phyloP scores from a whole-genome alignment of 2,329 filamentous ascomycete species.

The Ophioceras dolichostomum region DNA sequence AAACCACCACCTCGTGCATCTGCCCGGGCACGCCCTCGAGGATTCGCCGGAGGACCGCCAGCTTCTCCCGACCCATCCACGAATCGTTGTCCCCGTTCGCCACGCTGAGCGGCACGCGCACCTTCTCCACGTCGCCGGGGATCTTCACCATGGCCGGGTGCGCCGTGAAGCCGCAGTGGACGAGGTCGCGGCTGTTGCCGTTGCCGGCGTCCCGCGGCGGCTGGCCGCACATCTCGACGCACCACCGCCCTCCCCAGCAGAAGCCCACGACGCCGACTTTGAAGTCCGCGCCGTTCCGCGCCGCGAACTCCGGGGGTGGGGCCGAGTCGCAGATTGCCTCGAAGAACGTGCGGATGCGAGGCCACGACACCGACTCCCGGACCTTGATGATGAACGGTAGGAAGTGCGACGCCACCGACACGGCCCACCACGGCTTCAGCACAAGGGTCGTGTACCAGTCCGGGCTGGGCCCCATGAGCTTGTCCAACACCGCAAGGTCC shows the following conservation, averaged over 20 bases:
- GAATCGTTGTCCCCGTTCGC: constrained; percentile 32
- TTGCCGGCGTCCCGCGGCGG: constrained; percentile 6
- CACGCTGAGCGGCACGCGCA: constrained; percentile 30
- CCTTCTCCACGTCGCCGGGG: constrained; percentile 31
- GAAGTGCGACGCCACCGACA: constrained; percentile 3
- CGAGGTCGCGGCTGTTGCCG: constrained; percentile 20
- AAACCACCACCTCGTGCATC: constrained; percentile 21
- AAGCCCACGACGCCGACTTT: constrained; percentile 44
- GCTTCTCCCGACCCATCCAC: constrained; percentile 19
- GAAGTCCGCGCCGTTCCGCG: constrained; percentile 7
- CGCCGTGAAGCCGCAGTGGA: constrained; percentile 38
- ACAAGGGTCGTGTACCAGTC: not conserved
- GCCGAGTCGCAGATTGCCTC: constrained; percentile 16
- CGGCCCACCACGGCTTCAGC: not conserved
- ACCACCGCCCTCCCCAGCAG: constrained; percentile 51
- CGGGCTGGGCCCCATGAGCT: constrained; percentile 3
- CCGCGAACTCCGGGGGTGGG: constrained; percentile 13
- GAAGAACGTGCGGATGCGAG: constrained; percentile 23
- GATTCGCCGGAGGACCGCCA: constrained; percentile 19
- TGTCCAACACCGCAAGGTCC: constrained; percentile 4
- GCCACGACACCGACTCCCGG: constrained; percentile 16
- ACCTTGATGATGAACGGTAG: constrained; percentile 20
- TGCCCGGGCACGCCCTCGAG: constrained; percentile 18
- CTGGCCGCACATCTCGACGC: constrained; percentile 28
- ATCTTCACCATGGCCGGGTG: constrained; percentile 37